Base-by-base conservation (phyloP, 1,284 basidiomycete species). In the Microbotryum intermedium region DNA sequence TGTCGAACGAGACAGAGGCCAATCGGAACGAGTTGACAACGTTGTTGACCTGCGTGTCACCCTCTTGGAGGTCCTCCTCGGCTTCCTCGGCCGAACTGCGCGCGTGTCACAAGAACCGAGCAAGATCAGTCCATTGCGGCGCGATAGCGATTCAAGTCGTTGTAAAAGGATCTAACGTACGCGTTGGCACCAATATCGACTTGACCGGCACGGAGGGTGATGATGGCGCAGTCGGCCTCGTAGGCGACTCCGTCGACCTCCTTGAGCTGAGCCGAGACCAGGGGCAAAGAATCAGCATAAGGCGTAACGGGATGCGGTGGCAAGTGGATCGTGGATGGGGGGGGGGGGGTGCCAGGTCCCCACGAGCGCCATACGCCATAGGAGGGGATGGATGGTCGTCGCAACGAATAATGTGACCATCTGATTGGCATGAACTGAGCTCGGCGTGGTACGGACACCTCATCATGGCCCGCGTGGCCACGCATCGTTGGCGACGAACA, bases 21-120 rank as follows among this genome's bases (percentile, higher is more conserved):
- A 99, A 86, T 72, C 92, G 87, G 85, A 94, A 93, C 53, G 91
- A 90, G 81, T 92, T 79, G 64, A 86, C 86, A 69, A 98, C 81
- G 78, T 98, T 91, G 85, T 93, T 98, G 74, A 95, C 87, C 67
- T 80, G 79, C 21, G 60, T 48, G 39, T 84, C 81, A 69, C 88
- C 90, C 20, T 88, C 86, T 75, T 91, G 93, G 61, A 95, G 76
- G 34, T 80, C 81, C 68, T 98, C 95, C 4, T 84, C 85, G 53
- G 78, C 77, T 62, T 97, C 95, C 79, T 98, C 95, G 44, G 86
- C 81, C 57, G 94, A 76, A 20, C 64, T 66, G 61, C 21, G 13
- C 34, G 34, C 34, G 34, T 10, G 34, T 39, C 13, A 39, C 13
- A 20, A 25, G n/a, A 9, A 49, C 10, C n/a, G 47, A 29, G 23